Conservation (phyloP, 202 grass and related monocot species). For the Panicum virgatum region DNA sequence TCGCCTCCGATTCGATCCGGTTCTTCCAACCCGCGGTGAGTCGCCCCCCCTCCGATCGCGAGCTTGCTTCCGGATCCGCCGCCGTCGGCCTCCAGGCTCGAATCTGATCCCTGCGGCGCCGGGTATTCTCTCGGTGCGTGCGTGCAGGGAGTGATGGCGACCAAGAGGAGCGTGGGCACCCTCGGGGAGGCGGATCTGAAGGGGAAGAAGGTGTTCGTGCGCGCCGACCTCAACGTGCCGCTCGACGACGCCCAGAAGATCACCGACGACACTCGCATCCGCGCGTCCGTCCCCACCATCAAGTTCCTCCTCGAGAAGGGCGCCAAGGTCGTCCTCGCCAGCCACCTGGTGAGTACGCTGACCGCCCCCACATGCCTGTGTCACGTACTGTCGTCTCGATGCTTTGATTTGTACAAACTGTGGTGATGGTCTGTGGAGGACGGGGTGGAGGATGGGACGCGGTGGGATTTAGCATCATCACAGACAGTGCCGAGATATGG, state of each 20-base stretch:
- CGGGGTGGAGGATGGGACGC: neutral
- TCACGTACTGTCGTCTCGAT: too few relatives aligned
- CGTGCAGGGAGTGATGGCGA: constrained; percentile 59
- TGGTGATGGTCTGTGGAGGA: neutral
- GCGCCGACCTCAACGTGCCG: constrained; percentile 92
- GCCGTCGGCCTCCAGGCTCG: neutral
- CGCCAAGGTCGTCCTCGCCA: constrained; percentile 79
- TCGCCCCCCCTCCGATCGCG: neutral
- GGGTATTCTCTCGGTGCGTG: neutral
- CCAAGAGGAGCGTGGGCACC: constrained; percentile 82
- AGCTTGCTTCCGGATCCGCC: neutral
- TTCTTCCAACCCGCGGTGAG: constrained; percentile 33
- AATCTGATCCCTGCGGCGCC: neutral
- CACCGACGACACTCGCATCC: constrained; percentile 94
- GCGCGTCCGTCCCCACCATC: constrained; percentile 77
- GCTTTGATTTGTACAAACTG: neutral
- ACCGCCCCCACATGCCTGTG: neutral
- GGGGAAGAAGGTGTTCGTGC: constrained; percentile 90
- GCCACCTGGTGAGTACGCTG: constrained; percentile 62
- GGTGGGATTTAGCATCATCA: too few relatives aligned
- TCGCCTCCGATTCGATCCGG: constrained; percentile 32
- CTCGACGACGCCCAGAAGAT: constrained; percentile 86
- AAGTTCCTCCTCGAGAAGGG: constrained; percentile 75
- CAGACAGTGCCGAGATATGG: neutral
- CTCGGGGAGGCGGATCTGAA: constrained; percentile 78